Evolutionary conservation across 116 monocot genomes (phyloP).

Genomic region (Papilionanthe hybrid): DNA sequence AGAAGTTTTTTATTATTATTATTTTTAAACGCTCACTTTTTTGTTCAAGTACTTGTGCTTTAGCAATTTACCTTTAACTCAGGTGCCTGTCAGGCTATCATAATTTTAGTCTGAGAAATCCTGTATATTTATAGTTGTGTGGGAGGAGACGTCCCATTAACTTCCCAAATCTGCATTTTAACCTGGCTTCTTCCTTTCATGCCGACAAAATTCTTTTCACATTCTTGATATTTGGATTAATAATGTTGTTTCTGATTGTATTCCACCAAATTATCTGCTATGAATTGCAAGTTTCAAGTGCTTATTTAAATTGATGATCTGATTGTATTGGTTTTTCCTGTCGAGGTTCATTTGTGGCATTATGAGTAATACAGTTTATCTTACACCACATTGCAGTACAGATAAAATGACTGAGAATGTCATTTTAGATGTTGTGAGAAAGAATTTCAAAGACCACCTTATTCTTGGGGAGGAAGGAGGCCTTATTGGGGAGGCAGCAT

Average conservation of each 20-base stretch:
- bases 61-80: neutral
- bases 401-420: constrained; percentile 84
- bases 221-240: neutral
- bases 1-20: too few relatives aligned
- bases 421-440: constrained; percentile 83
- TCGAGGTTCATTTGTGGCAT: neutral
- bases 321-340: neutral
- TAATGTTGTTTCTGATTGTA: neutral
- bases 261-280: neutral
- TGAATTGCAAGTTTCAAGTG: neutral
- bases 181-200: neutral
- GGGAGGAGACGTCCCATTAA: neutral
- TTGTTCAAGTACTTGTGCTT: neutral
- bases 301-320: neutral
- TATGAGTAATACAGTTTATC: constrained; percentile 1
- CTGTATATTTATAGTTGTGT: neutral
- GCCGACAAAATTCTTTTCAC: neutral
- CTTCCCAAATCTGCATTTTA: neutral
- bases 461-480: constrained; percentile 99
- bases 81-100: neutral
- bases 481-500: constrained; percentile 75
- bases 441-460: constrained; percentile 80
- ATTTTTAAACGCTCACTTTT: too few relatives aligned
- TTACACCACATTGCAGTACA: constrained; percentile 45
- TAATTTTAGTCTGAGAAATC: neutral